Base-by-base conservation (phyloP, 768 basidiomycete genomes). In the Suillus subalutaceus region DNA sequence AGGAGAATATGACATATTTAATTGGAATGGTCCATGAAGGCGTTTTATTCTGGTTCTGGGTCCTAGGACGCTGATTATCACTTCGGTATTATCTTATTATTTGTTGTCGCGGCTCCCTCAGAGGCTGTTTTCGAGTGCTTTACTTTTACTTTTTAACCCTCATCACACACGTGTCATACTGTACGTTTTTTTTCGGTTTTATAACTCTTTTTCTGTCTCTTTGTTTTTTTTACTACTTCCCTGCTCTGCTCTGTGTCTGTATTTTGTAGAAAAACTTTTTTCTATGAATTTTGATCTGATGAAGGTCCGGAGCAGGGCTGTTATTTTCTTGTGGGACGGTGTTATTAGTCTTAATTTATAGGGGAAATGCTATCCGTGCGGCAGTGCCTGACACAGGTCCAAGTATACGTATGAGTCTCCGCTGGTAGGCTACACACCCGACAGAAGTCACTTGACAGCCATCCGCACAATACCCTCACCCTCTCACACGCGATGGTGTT, bases 1-100 rank as follows among this genome's bases (percentile, higher is more conserved):
- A 70, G 88, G 73, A 70, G 88, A 88, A 64, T 84, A 86, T 70
- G 87, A 88, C 68, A 76, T 87, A 67, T 86, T 88, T 74, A 86
- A 85, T 72, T 89, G 88, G 85, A 80, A 77, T 69, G 79, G 80
- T 64, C 81, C 76, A 80, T 79, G 74, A 72, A 9, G 8, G 71
- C 62, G 67, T 65, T 63, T 60, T 64, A 30, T 56, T 64, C 37
- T 30, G 48, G 18, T 26, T 43, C 58, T 69, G 69, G 68, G 52
- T 57, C 60, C 71, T 70, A 70, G 72, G 48, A 65, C 67, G 68
- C 68, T 69, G 66, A 67, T 76, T 74, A 73, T 76, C 69, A 69
- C 67, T 74, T 68, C 26, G 65, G 65, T 65, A 72, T 69, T 70
- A 68, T 70, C 65, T 73, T 74, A 68, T 74, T 63, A 26, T 50